Percentiles rank a stretch among this genome's conserved stretches.
phyloP scores from a whole-genome alignment of 352 stramenopile species.

The Phytophthora citrophthora region DNA sequence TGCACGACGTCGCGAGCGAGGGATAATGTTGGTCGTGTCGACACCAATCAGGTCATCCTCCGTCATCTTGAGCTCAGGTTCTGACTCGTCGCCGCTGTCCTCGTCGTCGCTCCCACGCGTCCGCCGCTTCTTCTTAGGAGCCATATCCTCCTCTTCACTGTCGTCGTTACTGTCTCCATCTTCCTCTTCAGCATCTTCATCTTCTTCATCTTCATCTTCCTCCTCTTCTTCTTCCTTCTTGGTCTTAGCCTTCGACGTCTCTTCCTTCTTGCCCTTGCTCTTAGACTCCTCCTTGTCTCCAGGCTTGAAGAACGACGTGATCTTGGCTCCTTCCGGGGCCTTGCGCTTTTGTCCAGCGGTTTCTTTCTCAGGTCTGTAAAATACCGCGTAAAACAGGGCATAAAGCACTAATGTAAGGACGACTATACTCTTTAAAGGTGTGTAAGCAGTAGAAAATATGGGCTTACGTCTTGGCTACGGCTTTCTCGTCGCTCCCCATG shows the following conservation, averaged over 20 bases:
- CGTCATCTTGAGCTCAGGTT: constrained; percentile 84
- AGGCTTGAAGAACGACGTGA: constrained; percentile 38
- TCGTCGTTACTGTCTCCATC: constrained; percentile 52
- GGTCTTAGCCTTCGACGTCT: constrained; percentile 23
- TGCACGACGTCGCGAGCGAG: constrained; percentile 69
- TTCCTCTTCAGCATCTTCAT: constrained; percentile 58
- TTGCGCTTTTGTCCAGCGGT: constrained; percentile 51
- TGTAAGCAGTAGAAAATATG: neutral
- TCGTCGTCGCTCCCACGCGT: constrained; percentile 66
- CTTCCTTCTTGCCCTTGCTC: constrained; percentile 46
- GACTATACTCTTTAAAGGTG: neutral
- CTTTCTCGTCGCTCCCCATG: constrained; percentile 49
- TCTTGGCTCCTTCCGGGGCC: constrained; percentile 38
- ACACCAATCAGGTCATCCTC: constrained; percentile 86
- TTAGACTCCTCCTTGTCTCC: constrained; percentile 31
- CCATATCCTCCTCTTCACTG: constrained; percentile 56
- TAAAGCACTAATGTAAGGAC: neutral
- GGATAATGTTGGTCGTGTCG: constrained; percentile 89
- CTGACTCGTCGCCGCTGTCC: constrained; percentile 66
- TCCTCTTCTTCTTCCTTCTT: constrained; percentile 37
- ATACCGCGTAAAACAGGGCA: constrained; percentile 4
- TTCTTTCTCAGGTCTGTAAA: constrained; percentile 44
- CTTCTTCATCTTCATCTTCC: constrained; percentile 51
- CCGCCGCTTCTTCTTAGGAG: constrained; percentile 73
- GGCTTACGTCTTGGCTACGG: constrained; percentile 47